Conservation (phyloP, 495 filamentous ascomycete species). For the Podospora australis region DNA sequence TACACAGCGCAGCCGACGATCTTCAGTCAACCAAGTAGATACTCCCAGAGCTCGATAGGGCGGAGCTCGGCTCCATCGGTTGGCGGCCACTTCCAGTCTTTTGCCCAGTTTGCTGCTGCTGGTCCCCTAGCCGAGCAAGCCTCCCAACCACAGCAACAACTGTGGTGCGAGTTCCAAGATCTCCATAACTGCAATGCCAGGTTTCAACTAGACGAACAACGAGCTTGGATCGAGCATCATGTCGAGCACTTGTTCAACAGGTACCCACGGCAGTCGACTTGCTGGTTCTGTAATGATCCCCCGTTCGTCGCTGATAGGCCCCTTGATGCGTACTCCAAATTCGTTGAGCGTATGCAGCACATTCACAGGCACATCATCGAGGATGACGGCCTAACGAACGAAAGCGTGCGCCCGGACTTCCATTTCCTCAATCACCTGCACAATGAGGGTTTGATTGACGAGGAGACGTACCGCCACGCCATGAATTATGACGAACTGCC, state of each 20-base stretch:
- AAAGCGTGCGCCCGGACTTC: constrained; percentile 37
- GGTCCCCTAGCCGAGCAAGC: neutral
- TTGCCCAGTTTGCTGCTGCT: neutral
- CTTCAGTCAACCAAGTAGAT: constrained; percentile 6
- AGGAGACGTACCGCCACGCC: constrained; percentile 1
- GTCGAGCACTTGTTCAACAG: constrained; percentile 21
- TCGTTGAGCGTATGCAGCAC: constrained; percentile 39
- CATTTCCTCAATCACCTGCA: constrained; percentile 28
- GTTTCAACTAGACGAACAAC: constrained; percentile 31
- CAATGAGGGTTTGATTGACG: constrained; percentile 12
- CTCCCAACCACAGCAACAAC: neutral
- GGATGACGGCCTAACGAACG: constrained; percentile 6
- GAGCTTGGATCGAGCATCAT: constrained; percentile 41
- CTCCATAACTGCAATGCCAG: constrained; percentile 19
- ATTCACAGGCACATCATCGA: constrained; percentile 33
- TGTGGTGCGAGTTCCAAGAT: constrained; percentile 39
- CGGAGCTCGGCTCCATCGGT: neutral
- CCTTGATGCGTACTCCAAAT: constrained; percentile 16
- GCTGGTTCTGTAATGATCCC: constrained; percentile 43
- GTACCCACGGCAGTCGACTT: constrained; percentile 33
- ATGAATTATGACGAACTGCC: constrained; percentile 23
- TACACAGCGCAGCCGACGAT: neutral
- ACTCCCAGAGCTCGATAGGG: constrained; percentile 2
- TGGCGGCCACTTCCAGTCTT: neutral
- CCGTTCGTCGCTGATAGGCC: constrained; percentile 13